A percentile compares a stretch with the other conserved stretches of the same genome.
Conservation (phyloP, 2,329 filamentous ascomycete species). For the Uncinocarpus reesii region DNA sequence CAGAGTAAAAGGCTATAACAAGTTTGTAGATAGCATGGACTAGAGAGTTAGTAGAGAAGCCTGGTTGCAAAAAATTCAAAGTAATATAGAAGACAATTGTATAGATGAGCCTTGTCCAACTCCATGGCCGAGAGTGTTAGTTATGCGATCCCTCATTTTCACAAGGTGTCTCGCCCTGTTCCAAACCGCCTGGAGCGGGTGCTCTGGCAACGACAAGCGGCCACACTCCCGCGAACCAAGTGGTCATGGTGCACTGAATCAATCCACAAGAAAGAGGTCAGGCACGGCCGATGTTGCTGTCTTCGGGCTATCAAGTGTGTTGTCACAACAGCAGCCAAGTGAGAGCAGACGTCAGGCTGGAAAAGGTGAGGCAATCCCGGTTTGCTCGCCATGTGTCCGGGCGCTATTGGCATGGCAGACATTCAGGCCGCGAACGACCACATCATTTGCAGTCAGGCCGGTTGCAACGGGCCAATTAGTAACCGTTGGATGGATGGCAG, state of each 20-base stretch:
- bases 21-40: not conserved
- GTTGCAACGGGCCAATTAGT: not conserved
- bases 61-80: not conserved
- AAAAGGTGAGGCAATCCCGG: slow-evolving; percentile 7
- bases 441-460: not conserved
- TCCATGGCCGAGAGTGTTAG: not conserved
- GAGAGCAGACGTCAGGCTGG: slow-evolving; percentile 2
- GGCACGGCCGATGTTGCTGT: not conserved
- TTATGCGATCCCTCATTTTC: slow-evolving; percentile 1
- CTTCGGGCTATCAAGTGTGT: slow-evolving; percentile 6
- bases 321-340: not conserved
- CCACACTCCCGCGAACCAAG: not conserved
- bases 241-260: not conserved
- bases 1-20: not conserved
- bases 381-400: slow-evolving; percentile 6
- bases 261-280: not conserved
- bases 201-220: not conserved
- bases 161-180: not conserved
- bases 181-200: not conserved
- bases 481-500: not conserved
- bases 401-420: slow-evolving; percentile 5
- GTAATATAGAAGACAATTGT: not conserved
- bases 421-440: no score
- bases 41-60: not conserved
- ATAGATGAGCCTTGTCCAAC: not conserved